phyloP scores from a whole-genome alignment of 2,329 filamentous ascomycete species.

The Botryotinia convoluta region DNA sequence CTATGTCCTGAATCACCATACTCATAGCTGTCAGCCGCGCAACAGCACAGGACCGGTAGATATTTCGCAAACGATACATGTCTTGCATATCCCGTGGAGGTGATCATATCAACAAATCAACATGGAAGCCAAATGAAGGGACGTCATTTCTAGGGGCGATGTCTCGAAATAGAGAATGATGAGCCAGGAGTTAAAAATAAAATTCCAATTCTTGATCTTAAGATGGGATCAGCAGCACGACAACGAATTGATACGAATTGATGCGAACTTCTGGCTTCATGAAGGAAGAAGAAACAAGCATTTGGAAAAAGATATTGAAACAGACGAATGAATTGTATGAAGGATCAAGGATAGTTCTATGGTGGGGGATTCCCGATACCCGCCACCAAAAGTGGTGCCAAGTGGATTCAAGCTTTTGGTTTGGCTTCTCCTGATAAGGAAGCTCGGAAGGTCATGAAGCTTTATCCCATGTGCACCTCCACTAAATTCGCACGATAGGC shows the following conservation, averaged over 20 bases:
- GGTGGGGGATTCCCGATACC: conserved; percentile 8
- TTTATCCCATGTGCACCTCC: conserved; percentile 1
- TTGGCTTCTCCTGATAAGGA: conserved; percentile 12
- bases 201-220: background rate
- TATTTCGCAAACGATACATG: conserved; percentile 2
- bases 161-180: background rate
- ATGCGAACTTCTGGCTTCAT: background rate
- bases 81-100: background rate
- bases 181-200: background rate
- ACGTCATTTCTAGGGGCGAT: background rate
- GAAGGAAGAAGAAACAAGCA: background rate
- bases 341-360: background rate
- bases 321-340: background rate
- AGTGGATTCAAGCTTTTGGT: conserved; percentile 7
- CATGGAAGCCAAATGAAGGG: background rate
- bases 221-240: background rate
- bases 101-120: background rate
- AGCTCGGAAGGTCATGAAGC: conserved; percentile 13
- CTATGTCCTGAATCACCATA: background rate
- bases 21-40: background rate
- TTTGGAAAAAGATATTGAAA: background rate
- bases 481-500: conserved; percentile 3
- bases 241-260: background rate
- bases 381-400: background rate
- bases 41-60: background rate